A percentile compares a stretch with the other conserved stretches of the same genome.
Conservation (phyloP, 768 basidiomycete genomes). For the Russula griseocarnosa region DNA sequence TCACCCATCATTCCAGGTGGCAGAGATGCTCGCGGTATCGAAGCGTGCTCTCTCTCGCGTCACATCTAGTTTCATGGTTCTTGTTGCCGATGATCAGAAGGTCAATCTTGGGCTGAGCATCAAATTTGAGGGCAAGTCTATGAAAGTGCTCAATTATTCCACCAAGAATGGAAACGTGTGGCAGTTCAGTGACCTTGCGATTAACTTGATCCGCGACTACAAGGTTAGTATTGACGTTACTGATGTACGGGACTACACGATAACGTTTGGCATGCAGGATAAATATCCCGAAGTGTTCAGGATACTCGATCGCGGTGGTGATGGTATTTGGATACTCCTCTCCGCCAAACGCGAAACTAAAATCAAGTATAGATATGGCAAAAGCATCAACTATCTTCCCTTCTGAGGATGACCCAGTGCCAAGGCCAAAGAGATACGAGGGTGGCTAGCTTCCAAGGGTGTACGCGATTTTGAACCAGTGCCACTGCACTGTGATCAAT, state of each 20-base stretch:
- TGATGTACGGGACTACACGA: background rate
- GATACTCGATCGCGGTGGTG: constrained; percentile 63
- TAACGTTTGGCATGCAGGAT: constrained; percentile 39
- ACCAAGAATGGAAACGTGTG: constrained; percentile 78
- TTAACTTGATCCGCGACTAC: constrained; percentile 79
- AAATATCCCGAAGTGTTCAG: constrained; percentile 83
- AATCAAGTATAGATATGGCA: constrained; percentile 57
- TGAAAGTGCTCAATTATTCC: constrained; percentile 93
- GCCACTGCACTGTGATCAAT: constrained; percentile 85
- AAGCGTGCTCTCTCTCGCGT: constrained; percentile 83
- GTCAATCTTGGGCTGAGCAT: constrained; percentile 89
- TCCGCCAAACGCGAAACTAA: constrained; percentile 9
- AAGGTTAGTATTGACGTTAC: constrained; percentile 46
- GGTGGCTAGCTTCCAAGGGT: constrained; percentile 83
- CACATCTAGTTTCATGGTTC: constrained; percentile 89
- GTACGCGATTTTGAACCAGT: constrained; percentile 91
- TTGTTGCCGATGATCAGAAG: constrained; percentile 71
- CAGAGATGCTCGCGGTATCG: constrained; percentile 69
- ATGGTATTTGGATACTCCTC: constrained; percentile 48
- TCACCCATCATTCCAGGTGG: constrained; percentile 72
- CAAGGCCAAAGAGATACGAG: constrained; percentile 69
- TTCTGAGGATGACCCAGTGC: constrained; percentile 53
- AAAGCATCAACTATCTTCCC: constrained; percentile 59
- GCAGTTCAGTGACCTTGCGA: constrained; percentile 90
- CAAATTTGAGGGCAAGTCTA: constrained; percentile 90